These are phyloP conservation scores for Wickerhamomyces sp. DNA, from an alignment of 1,139 yeast genomes.

Conservation along the genomic window DNA sequence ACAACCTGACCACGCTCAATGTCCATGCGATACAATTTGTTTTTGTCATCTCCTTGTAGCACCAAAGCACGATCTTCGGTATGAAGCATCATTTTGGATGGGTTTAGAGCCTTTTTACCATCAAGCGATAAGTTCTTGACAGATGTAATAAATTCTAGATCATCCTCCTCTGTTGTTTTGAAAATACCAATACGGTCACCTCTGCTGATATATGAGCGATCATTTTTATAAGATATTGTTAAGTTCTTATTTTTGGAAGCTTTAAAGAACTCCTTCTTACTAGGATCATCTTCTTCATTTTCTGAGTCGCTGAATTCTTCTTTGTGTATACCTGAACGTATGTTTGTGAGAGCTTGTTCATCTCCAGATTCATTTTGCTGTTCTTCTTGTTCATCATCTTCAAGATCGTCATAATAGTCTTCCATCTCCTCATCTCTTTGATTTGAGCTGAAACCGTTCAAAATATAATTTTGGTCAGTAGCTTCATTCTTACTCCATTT, in stretches of 20 bases:
- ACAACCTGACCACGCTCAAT: constrained; percentile 72
- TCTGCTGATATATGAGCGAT: constrained; percentile 73
- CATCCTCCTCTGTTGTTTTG: constrained; percentile 47
- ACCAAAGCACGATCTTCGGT: constrained; percentile 67
- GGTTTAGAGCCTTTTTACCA: constrained; percentile 49
- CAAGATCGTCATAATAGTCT: constrained; percentile 28
- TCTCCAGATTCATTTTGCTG: constrained; percentile 23
- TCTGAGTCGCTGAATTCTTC: constrained; percentile 20
- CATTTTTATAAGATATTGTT: constrained; percentile 65
- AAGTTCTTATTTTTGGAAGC: constrained; percentile 54
- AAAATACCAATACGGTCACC: constrained; percentile 82
- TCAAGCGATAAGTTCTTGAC: constrained; percentile 55
- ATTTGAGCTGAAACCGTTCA: constrained; percentile 40
- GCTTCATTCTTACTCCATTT: constrained; percentile 43
- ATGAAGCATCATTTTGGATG: constrained; percentile 69
- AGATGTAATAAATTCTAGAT: constrained; percentile 60
- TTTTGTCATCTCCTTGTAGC: constrained; percentile 48
- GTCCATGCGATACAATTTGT: constrained; percentile 67
- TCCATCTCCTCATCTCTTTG: constrained; percentile 33
- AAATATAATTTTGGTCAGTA: constrained; percentile 44
- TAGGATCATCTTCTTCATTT: constrained; percentile 22
- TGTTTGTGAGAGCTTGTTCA: constrained; percentile 21
- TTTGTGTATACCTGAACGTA: constrained; percentile 20
- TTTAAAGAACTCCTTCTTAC: constrained; percentile 22
- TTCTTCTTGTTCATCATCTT: constrained; percentile 8